These are phyloP conservation scores for Camellia lanceoleosa DNA, from an alignment of 148 eudicot genomes.

Conservation along the genomic window DNA sequence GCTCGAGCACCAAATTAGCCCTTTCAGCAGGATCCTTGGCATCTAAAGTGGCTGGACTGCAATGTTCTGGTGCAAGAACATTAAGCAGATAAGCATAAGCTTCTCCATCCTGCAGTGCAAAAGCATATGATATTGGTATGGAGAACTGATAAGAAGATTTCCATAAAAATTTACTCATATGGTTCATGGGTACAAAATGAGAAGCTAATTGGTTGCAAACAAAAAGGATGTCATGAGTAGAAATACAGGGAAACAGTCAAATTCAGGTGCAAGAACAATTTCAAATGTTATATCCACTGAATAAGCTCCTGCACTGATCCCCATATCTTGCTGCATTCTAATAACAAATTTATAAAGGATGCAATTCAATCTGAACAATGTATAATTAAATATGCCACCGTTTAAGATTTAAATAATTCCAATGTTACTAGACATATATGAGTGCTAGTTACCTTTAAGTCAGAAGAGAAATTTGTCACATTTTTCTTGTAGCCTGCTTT, in stretches of 20 bases:
- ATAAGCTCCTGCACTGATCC: background rate
- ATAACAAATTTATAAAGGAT: background rate
- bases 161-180: background rate
- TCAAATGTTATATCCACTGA: background rate
- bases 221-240: background rate
- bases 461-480: constrained; percentile 83
- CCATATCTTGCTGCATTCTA: background rate
- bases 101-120: constrained; percentile 78
- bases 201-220: background rate
- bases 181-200: background rate
- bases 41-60: constrained; percentile 78
- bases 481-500: constrained; percentile 77
- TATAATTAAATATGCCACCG: background rate
- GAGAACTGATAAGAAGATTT: background rate
- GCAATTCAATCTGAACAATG: background rate
- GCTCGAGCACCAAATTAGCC: constrained; percentile 86
- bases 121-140: constrained; percentile 5
- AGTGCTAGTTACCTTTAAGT: constrained; percentile 64
- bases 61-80: constrained; percentile 95
- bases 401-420: background rate
- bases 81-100: constrained; percentile 95
- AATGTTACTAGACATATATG: background rate
- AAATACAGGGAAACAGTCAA: background rate
- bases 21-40: constrained; percentile 66
- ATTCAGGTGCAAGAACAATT: background rate